Conservation (phyloP, 768 basidiomycete species). For the Tylopilus cervinicoccineus region DNA sequence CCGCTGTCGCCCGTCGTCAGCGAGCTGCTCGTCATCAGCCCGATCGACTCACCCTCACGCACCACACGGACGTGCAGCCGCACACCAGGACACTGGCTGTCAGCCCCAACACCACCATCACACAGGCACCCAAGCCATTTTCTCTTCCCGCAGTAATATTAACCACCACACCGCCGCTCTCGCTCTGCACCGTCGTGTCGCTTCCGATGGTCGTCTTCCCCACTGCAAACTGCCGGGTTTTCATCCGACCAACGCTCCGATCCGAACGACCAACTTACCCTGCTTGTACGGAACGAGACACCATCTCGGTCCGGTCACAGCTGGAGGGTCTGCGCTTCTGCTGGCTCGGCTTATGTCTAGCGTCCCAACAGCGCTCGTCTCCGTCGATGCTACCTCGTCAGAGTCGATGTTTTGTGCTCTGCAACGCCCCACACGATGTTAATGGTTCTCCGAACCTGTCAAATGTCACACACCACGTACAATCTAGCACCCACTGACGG, state of each 20-base stretch:
- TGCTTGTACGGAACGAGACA: conserved; percentile 7
- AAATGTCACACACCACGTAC: conserved; percentile 10
- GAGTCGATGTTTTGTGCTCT: conserved; percentile 8
- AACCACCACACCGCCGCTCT: conserved; percentile 7
- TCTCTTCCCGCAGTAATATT: conserved; percentile 5
- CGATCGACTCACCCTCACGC: conserved; percentile 55
- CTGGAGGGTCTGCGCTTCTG: background rate
- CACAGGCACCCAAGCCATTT: conserved; percentile 54
- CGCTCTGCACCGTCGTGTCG: background rate
- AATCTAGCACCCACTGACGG: background rate
- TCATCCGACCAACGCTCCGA: background rate
- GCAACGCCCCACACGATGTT: background rate
- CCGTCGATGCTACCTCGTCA: background rate
- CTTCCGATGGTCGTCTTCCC: background rate
- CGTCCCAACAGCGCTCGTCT: background rate
- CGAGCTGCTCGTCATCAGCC: background rate
- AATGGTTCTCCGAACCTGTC: background rate
- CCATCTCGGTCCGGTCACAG: conserved; percentile 6
- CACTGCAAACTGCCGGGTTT: conserved; percentile 5
- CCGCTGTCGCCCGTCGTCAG: conserved; percentile 10
- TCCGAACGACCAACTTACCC: conserved; percentile 9
- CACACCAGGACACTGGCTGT: conserved; percentile 52
- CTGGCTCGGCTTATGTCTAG: background rate
- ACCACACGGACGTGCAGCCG: conserved; percentile 63
- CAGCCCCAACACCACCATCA: conserved; percentile 66